Percentiles rank a stretch among this genome's conserved stretches.
Evolutionary conservation across 2,329 filamentous ascomycete genomes (phyloP).

Genomic region (Arthroderma sp.): DNA sequence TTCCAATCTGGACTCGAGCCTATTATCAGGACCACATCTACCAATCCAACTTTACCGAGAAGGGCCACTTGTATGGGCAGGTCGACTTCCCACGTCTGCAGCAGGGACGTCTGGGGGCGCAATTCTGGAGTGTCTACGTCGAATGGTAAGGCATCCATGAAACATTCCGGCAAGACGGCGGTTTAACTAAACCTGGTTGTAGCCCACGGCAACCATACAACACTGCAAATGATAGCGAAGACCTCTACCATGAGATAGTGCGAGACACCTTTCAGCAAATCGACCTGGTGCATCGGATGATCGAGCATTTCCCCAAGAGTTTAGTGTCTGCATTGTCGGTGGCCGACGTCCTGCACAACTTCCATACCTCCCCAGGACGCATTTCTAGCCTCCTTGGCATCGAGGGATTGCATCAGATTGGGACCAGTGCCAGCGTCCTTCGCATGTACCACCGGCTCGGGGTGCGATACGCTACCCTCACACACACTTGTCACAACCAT

Average conservation of each 20-base stretch:
- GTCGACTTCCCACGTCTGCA: constrained; percentile 68
- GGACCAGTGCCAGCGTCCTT: constrained; percentile 57
- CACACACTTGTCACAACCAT: constrained; percentile 84
- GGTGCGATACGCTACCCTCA: constrained; percentile 76
- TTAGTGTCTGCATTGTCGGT: constrained; percentile 46
- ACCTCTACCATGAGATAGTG: constrained; percentile 39
- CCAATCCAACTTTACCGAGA: constrained; percentile 53
- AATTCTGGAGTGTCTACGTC: constrained; percentile 87
- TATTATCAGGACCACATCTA: constrained; percentile 68
- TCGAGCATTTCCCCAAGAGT: constrained; percentile 51
- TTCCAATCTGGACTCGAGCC: constrained; percentile 59
- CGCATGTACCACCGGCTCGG: constrained; percentile 65
- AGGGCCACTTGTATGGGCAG: constrained; percentile 56
- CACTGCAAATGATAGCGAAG: constrained; percentile 10
- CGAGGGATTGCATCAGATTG: constrained; percentile 87
- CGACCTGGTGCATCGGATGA: constrained; percentile 59
- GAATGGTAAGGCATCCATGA: constrained; percentile 40
- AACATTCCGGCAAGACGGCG: too few relatives aligned
- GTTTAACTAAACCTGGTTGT: background rate
- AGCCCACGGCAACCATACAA: background rate
- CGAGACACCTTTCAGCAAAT: constrained; percentile 61
- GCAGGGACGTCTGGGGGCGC: constrained; percentile 54
- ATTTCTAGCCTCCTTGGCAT: constrained; percentile 69
- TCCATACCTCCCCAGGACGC: constrained; percentile 52
- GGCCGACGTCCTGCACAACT: constrained; percentile 44